Evolutionary conservation across 768 basidiomycete species (phyloP), one percentile per base, ranked within the genome.

Genomic region (Leucosporidium creatinivorum): DNA sequence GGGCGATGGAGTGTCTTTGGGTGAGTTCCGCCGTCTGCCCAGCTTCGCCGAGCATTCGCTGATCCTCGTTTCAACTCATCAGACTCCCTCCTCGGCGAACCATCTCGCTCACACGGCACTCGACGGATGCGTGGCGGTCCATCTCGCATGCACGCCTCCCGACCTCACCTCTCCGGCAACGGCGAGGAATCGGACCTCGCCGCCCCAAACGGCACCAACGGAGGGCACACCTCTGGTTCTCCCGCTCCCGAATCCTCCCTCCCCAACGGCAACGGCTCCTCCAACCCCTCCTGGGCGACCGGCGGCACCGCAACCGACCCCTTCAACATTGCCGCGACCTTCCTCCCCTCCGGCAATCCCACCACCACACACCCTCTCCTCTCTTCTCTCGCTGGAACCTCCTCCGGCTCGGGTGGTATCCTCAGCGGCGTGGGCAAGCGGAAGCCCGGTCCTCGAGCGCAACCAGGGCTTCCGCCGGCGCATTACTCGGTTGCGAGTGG

Each of bases 1-100:
- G 57, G 77, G 77, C 25, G 78, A 78, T 21, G 80, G 80, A 52
- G 74, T 79, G 17, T 76, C 78, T 4, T 70, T 79, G 18, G 80
- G 79, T 80, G 62, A 68, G 79, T 77, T 15, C 31, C 18, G 47
- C 65, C 36, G 30, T 25, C 25, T 33, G 25, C 28, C 63, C 15
- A 26, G 48, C 44, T 44, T 44, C 39, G 39, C 49, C 47, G n/a
- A 47, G 30, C 44, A 25, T 44, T 48, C 13, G 55, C 51, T 23
- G 9, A 30, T 63, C 65, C 44, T 33, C 31, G 52, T 10, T 56
- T 21, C 31, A 21, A 17, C 39, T 58, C 47, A 7, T 4, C 66
- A 67, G 66, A 72, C 51, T 60, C 66, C 3, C 65, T 68, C 57
- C 58, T 69, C 23, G 65, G 66, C 50, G 49, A 65, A 0, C 60